phyloP scores from a whole-genome alignment of 2,329 filamentous ascomycete species.

The Epichloe amarillans region DNA sequence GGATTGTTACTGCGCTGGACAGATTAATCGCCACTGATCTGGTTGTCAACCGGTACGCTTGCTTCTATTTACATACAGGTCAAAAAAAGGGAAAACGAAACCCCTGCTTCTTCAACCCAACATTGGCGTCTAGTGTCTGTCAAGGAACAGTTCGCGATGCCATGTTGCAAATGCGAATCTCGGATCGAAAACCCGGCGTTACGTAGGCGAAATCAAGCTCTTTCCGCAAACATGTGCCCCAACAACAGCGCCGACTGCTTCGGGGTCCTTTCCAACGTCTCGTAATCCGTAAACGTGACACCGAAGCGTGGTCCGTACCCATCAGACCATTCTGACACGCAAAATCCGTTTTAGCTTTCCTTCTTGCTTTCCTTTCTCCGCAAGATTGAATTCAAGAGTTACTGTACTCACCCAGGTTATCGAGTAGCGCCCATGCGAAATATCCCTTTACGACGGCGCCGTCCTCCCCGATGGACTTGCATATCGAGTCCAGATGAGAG shows the following conservation, averaged over 20 bases:
- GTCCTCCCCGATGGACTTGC: conserved; percentile 15
- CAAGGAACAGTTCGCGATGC: too few relatives aligned
- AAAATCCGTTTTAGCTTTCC: background rate
- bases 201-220: background rate
- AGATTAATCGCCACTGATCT: background rate
- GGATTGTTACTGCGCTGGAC: too few relatives aligned
- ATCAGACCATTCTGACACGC: conserved; percentile 19
- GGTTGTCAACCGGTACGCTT: background rate
- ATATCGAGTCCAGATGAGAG: conserved; percentile 25
- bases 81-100: too few relatives aligned
- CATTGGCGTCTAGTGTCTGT: too few relatives aligned
- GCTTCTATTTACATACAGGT: background rate
- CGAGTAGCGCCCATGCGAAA: conserved; percentile 22
- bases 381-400: too few relatives aligned
- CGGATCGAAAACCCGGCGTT: too few relatives aligned
- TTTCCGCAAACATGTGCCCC: conserved; percentile 14
- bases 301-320: conserved; percentile 26
- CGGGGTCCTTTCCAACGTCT: conserved; percentile 23
- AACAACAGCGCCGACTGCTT: conserved; percentile 22
- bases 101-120: too few relatives aligned
- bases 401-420: conserved; percentile 17
- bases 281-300: conserved; percentile 23
- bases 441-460: conserved; percentile 19
- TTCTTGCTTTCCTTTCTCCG: background rate
- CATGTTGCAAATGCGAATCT: too few relatives aligned